Base-by-base conservation (phyloP, 345 rosid genomes). In the Euphorbia lathyris region DNA sequence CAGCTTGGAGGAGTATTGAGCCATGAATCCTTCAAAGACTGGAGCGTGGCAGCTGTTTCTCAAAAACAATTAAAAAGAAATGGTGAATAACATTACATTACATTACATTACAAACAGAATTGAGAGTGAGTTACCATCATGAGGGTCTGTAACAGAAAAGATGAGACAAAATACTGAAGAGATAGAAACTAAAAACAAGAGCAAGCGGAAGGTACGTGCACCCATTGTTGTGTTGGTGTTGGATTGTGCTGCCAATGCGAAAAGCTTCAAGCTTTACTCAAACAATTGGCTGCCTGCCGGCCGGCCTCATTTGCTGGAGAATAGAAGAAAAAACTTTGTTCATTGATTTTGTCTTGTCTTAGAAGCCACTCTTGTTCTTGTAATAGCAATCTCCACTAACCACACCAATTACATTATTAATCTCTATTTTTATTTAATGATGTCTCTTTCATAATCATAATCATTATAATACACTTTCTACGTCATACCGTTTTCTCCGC, bases 11-110 rank as follows among this genome's bases (percentile, higher is more conserved):
- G 97, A 2, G 83, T 81, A 80, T 90, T 87, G 72, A 79, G 58
- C 96, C 97, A 95, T 38, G 82, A 77, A 75, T 82, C 81, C 83
- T 83, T 87, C 79, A 94, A 82, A 55, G 97, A 91, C 70, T 85
- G 91, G 23, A 91, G 85, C 20, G 84, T 90, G 13, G 93, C 96
- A 52, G 83, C 97, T 91, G 19, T 32, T 19, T 60, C 26, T 34
- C 30, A 51, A 1, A 34, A 38, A 14, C 22, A 32, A 23, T 52
- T 4, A 40, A 40, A 7, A 40, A 40, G 9, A 40, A 40, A 40
- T 40, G n/a, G 16, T 14, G 10, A 48, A 48, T 14, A 13, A 19
- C 20, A 48, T 48, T 14, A 14, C 20, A n/a, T n/a, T n/a, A n/a
- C n/a, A n/a, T n/a, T n/a, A n/a, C n/a, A n/a, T n/a, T n/a, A n/a